Base-by-base conservation (phyloP, 306 rosid species). In the Mimosa bimucronata region DNA sequence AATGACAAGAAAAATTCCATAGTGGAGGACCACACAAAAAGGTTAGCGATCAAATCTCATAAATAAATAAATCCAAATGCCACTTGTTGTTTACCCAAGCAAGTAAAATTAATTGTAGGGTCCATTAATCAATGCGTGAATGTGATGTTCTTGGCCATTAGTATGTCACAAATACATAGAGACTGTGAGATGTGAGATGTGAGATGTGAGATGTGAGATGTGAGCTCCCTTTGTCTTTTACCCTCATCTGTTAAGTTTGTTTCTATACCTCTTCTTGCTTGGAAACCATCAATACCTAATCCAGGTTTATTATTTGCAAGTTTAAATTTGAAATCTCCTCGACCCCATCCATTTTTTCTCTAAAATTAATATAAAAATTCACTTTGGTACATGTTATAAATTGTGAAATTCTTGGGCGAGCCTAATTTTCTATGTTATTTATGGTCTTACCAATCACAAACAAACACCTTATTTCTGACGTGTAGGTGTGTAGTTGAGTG, bases 271-370 rank as follows among this genome's bases (percentile, higher is more conserved):
- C 71, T 1, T n/a, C 21, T 38, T 76, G 58, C 38, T 18, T 25
- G 48, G n/a, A 73, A 73, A 26, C 66, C 34, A 12, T 61, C 40
- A 6, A 28, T 29, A 28, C 18, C 67, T 29, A 14, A 29, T 29
- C 62, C 18, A 48, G 41, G 42, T 29, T 37, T 31, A 53, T 6
- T n/a, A 7, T 31, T 16, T 21, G 34, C 28, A 37, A 52, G 16
- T 15, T 71, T 34, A 10, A 61, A 45, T 48, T 76, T 46, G 19
- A 62, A 80, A 16, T 42, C 18, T 9, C 65, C 25, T 80, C 44
- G 11, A 61, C 62, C 28, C 29, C 14, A 71, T 61, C 41, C n/a
- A 19, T 19, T 28, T 66, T 13, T 50, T 6, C 23, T 50, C 15
- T 2, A 34, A 18, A 48, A 48, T 48, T 46, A 3, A 15, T 46